Evolutionary conservation across 2,329 filamentous ascomycete genomes (phyloP).

Genomic region (Fusarium gaditjirri): DNA sequence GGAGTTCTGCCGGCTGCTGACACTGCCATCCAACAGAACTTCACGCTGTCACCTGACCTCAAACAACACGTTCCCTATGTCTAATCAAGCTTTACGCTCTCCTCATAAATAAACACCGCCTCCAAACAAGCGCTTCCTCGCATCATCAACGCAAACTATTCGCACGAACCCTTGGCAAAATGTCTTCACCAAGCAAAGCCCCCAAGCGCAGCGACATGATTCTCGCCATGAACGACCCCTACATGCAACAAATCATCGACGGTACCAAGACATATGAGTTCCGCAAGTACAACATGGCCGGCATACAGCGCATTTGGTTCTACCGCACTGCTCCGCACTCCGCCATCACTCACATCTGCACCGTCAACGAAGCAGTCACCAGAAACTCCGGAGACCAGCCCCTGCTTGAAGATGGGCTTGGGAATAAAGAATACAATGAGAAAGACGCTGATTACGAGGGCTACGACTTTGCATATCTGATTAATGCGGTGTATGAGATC

Average conservation of each 20-base stretch:
- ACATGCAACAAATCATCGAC: conserved; percentile 41
- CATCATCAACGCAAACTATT: neutral
- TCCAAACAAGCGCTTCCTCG: neutral
- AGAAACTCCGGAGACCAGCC: conserved; percentile 26
- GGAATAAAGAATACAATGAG: conserved; percentile 44
- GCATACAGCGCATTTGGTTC: conserved; percentile 42
- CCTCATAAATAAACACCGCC: neutral
- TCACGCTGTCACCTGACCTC: neutral
- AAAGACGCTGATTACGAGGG: conserved; percentile 39
- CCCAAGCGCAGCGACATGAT: conserved; percentile 18
- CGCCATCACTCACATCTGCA: conserved; percentile 43
- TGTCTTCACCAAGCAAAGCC: neutral
- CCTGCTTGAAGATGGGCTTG: conserved; percentile 33
- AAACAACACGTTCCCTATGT: neutral
- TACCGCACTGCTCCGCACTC: conserved; percentile 43
- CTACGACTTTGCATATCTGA: conserved; percentile 45
- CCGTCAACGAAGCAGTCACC: conserved; percentile 26
- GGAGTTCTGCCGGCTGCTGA: neutral
- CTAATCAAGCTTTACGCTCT: neutral
- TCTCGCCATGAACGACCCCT: conserved; percentile 28
- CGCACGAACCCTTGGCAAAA: neutral
- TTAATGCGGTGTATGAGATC: conserved; percentile 40
- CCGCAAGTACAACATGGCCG: conserved; percentile 35
- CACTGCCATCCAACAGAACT: neutral
- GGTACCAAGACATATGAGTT: conserved; percentile 42